A percentile compares a stretch with the other conserved stretches of the same genome.
phyloP scores from a whole-genome alignment of 2,329 filamentous ascomycete genomes.

The Penicillium capsulatum region DNA sequence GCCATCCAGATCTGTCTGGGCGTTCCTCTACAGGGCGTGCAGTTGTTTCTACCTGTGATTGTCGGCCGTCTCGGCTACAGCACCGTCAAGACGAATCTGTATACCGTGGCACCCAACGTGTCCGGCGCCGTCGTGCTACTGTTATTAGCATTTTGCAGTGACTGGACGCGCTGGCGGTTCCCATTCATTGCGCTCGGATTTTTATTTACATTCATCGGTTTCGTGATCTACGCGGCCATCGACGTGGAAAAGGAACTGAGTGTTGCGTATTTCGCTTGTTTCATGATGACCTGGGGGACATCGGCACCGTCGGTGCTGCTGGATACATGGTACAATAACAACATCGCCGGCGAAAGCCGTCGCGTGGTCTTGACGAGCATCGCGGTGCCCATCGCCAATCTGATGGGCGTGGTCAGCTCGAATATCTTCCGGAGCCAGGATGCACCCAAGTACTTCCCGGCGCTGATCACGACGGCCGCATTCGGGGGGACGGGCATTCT shows the following conservation, averaged over 20 bases:
- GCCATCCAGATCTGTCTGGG: slow-evolving; percentile 57
- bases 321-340: slow-evolving; percentile 74
- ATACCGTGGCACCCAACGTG: slow-evolving; percentile 76
- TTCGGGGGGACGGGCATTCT: slow-evolving; percentile 54
- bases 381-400: slow-evolving; percentile 68
- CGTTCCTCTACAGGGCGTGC: slow-evolving; percentile 55
- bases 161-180: slow-evolving; percentile 62
- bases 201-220: slow-evolving; percentile 68
- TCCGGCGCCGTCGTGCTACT: slow-evolving; percentile 69
- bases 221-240: slow-evolving; percentile 73
- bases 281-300: slow-evolving; percentile 81
- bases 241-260: slow-evolving; percentile 58
- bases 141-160: slow-evolving; percentile 66
- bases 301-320: slow-evolving; percentile 67
- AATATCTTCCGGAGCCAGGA: slow-evolving; percentile 65
- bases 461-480: slow-evolving; percentile 53
- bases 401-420: slow-evolving; percentile 67
- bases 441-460: slow-evolving; percentile 63
- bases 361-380: slow-evolving; percentile 67
- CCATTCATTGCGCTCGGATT: slow-evolving; percentile 73
- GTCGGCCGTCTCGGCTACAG: slow-evolving; percentile 50
- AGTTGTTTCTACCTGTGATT: slow-evolving; percentile 58
- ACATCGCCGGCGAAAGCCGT: slow-evolving; percentile 70
- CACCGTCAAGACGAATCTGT: slow-evolving; percentile 68
- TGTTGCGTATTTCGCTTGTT: slow-evolving; percentile 70